Base-by-base conservation (phyloP, 1,139 yeast species). In the Sugiyamaella neomexicana region DNA sequence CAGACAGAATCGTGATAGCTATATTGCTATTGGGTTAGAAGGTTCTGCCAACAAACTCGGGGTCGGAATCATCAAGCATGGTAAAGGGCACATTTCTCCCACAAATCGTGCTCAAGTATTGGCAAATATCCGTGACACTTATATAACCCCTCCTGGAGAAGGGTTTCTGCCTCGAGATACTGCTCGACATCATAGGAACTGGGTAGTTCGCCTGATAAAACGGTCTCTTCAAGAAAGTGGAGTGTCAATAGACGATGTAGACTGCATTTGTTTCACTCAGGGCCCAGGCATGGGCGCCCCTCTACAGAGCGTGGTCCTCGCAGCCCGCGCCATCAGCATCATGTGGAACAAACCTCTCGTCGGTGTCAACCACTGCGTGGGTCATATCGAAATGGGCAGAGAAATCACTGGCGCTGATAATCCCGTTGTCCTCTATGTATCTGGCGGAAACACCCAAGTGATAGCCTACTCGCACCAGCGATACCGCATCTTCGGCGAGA, bases 201-300 rank as follows among this genome's bases (percentile, higher is more conserved):
- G 97, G 97, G 95, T 84, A n/a, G 91, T 88, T 1, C 73, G 98
- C 54, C 73, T 91, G 38, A 82, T 89, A 49, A 83, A 82, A 62
- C 67, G 66, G 39, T 88, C 98, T 0, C 68, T 93, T 52, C 68
- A 68, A 2, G 93, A 85, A 43, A 86, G 96, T 2, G 69, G 73
- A 0, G 68, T 89, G n/a, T 54, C 62, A 27, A 62, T 74, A 46
- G 55, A 67, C 1, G 95, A 89, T 51, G 72, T 93, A 27, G 97
- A 91, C 70, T 90, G 95, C 63, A 87, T 93, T 53, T 90, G 97
- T 69, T 93, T 91, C 69, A 93, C 98, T 1, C 95, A 88, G 70
- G 99, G 99, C 3, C 99, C 99, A 0, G 99, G 99, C 1, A 95
- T 93, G 99, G 99, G 99, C 2, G 98, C 98, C 0, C 99, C 99